Evolutionary conservation across 139 green algal genomes (phyloP).

Genomic region (Micromonas pusilla): DNA sequence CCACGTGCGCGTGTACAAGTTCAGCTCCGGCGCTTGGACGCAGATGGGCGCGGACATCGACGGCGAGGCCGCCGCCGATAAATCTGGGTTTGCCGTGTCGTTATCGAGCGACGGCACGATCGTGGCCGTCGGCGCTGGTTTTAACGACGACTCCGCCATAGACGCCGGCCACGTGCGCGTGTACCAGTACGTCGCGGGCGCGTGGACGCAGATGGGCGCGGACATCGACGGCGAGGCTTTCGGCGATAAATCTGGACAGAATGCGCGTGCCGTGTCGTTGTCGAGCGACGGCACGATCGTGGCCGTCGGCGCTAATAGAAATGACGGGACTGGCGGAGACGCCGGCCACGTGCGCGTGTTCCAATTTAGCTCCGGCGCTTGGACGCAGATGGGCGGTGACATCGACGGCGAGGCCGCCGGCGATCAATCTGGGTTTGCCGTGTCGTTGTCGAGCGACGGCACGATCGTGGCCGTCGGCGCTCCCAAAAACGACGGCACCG

Average conservation of each 20-base stretch:
- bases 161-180: slow-evolving; percentile 4
- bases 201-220: not conserved
- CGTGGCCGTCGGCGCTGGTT: not conserved
- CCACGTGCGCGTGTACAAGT: slow-evolving; percentile 7
- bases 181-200: not conserved
- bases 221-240: not conserved
- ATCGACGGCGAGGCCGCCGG: not conserved
- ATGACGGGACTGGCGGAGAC: not conserved
- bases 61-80: not conserved
- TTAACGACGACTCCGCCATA: not conserved
- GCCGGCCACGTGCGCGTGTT: slow-evolving; percentile 9
- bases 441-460: not conserved
- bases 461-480: not conserved
- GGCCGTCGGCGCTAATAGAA: not conserved
- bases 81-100: not conserved
- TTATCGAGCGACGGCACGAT: not conserved
- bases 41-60: not conserved
- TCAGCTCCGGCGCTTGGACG: not conserved
- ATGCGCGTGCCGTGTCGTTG: not conserved
- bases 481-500: not conserved
- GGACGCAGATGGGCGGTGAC: not conserved
- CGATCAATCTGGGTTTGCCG: not conserved
- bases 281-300: not conserved
- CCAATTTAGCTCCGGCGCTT: not conserved
- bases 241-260: not conserved